phyloP scores from a whole-genome alignment of 2,329 filamentous ascomycete species.

The Aspergillus brunneoviolaceus region DNA sequence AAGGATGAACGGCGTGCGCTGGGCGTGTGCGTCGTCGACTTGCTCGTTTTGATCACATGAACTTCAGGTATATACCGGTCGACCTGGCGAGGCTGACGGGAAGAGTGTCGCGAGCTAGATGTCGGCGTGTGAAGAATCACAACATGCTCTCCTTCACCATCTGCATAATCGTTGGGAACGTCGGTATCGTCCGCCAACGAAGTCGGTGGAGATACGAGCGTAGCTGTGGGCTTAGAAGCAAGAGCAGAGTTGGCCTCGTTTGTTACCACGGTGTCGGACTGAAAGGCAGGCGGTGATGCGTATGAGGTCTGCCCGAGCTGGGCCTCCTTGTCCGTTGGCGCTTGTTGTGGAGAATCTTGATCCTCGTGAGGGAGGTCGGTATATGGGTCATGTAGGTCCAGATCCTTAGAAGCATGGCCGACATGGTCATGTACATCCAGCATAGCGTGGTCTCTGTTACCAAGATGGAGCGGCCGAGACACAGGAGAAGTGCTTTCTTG shows the following conservation, averaged over 20 bases:
- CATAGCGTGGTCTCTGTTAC: constrained; percentile 19
- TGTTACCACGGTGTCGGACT: constrained; percentile 33
- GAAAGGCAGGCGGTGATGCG: constrained; percentile 39
- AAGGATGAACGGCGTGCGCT: constrained; percentile 26
- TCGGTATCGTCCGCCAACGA: constrained; percentile 45
- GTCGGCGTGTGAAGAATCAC: constrained; percentile 37
- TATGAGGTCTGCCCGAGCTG: constrained; percentile 31
- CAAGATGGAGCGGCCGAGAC: constrained; percentile 23
- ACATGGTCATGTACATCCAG: constrained; percentile 15
- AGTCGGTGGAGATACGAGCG: constrained; percentile 47
- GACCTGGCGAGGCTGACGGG: constrained; percentile 44
- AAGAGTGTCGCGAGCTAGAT: constrained; percentile 45
- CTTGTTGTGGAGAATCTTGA: constrained; percentile 13
- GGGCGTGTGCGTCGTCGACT: constrained; percentile 25
- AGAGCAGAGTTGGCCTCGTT: constrained; percentile 29
- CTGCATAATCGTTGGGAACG: constrained; percentile 31
- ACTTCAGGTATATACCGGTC: constrained; percentile 42
- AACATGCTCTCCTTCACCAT: constrained; percentile 32
- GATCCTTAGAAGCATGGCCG: constrained; percentile 15
- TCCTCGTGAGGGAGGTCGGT: constrained; percentile 6
- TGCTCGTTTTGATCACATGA: constrained; percentile 24
- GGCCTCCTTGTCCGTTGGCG: constrained; percentile 22
- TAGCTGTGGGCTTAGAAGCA: constrained; percentile 34
- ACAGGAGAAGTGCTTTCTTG: constrained; percentile 34
- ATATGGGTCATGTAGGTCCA: constrained; percentile 5